Percentiles rank a stretch among this genome's conserved stretches.
phyloP scores from a whole-genome alignment of 305 asterid genomes.

The Lippia alba region DNA sequence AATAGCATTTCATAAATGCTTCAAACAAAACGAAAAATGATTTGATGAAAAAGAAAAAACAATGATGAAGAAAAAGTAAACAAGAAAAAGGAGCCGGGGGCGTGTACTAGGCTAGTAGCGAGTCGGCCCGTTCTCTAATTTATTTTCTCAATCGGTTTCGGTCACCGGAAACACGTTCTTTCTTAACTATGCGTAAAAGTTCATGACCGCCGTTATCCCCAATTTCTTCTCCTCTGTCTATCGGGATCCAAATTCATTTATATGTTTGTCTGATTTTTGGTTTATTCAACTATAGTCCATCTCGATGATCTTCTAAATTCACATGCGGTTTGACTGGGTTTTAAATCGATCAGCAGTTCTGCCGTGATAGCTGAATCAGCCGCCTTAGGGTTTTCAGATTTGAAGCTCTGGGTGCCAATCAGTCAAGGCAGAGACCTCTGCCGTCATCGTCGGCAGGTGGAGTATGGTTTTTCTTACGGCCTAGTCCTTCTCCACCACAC shows the following conservation, averaged over 20 bases:
- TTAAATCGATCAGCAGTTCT: conserved; percentile 30
- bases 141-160: not conserved
- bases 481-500: conserved; percentile 69
- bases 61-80: too few relatives aligned
- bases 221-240: not conserved
- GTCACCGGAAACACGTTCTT: not conserved
- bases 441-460: conserved; percentile 92
- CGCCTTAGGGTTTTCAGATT: conserved; percentile 55
- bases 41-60: too few relatives aligned
- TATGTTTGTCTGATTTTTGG: conserved; percentile 13
- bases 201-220: not conserved
- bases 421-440: conserved; percentile 88
- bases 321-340: conserved; percentile 44
- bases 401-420: conserved; percentile 99
- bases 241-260: not conserved
- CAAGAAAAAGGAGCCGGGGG: too few relatives aligned
- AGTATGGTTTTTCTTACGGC: conserved; percentile 84
- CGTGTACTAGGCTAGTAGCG: too few relatives aligned
- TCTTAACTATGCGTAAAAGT: not conserved
- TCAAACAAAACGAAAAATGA: too few relatives aligned
- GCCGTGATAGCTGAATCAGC: conserved; percentile 24
- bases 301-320: conserved; percentile 32
- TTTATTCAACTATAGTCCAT: not conserved
- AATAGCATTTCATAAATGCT: too few relatives aligned
- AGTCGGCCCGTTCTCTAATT: too few relatives aligned